Percentiles rank a stretch among this genome's conserved stretches.
Evolutionary conservation across 129 eudicot genomes (phyloP).

Genomic region (Saussurea involucrata): DNA sequence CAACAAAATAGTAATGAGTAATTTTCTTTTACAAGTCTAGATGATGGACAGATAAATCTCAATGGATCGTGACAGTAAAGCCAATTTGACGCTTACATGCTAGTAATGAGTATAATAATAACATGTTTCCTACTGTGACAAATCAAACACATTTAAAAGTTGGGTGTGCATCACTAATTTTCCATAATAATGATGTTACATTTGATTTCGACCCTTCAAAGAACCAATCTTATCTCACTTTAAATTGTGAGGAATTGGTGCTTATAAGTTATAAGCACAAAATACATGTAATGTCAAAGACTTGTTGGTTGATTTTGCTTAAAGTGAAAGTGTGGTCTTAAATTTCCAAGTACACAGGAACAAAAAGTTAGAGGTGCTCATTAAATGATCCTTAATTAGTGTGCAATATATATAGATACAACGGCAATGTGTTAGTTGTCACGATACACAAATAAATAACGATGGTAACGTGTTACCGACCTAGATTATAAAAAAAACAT

Average conservation of each 20-base stretch:
- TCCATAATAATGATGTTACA: constrained; percentile 27
- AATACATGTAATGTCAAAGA: constrained; percentile 19
- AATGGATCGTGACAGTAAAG: constrained; percentile 2
- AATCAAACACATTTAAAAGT: constrained; percentile 13
- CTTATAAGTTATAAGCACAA: constrained; percentile 24
- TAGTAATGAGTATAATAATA: constrained; percentile 11
- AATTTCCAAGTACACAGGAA: constrained; percentile 29
- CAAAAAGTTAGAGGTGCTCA: constrained; percentile 24
- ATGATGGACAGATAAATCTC: background rate
- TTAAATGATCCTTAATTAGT: constrained; percentile 25
- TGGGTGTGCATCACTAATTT: constrained; percentile 15
- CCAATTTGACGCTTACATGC: background rate
- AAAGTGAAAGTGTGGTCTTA: constrained; percentile 18
- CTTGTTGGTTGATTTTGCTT: constrained; percentile 33
- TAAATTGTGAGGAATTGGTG: constrained; percentile 15
- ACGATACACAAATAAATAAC: constrained; percentile 8
- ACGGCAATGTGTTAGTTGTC: constrained; percentile 1
- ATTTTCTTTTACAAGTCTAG: background rate
- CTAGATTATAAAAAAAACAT: background rate
- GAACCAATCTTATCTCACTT: constrained; percentile 18
- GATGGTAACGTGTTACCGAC: constrained; percentile 22
- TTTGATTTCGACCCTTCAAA: constrained; percentile 26
- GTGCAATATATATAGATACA: constrained; percentile 25
- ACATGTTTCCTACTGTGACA: constrained; percentile 10
- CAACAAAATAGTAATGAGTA: background rate